Base-by-base conservation (phyloP, 208 protist species). In the Trypanosoma conorhini region DNA sequence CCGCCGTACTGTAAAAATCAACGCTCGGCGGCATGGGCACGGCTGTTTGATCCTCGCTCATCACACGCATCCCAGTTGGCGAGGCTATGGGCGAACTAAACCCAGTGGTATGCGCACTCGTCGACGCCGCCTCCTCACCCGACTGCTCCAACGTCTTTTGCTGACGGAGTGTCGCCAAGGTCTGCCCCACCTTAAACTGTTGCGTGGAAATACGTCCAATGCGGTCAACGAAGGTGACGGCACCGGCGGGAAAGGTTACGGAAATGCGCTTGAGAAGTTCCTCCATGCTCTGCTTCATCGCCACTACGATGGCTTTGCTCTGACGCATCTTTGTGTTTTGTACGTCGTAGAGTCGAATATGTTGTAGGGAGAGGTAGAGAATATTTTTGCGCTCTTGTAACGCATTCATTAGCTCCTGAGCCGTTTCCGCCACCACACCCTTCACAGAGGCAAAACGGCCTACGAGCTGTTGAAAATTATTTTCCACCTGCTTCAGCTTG, bases 291-390 rank as follows among this genome's bases (percentile, higher is more conserved):
- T 85, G 67, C 48, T 86, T 87, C 62, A 96, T 80, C 58, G 96
- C 81, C n/a, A 82, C 68, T 21, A 97, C 52, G 21, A 87, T 81
- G 3, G 88, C 86, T 54, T 90, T 89, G 31, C 77, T 76, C 40
- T 81, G 74, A 21, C 92, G 89, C 72, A 96, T 80, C 50, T 96
- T 96, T 1, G 74, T 62, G 69, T 89, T 95, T 62, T 96, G 89
- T 61, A 96, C 69, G 67, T 96, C 94, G 72, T 96, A 96, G 22
- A 95, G 70, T 12, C 92, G 92, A 67, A 97, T 93, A 79, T 97
- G 94, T 74, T 97, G 94, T 22, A 94, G 83, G 31, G 90, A 93
- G n/a, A 97, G 77, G 73, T 94, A 93, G 7, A 97, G 82, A 59
- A 94, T 91, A 72, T 93, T 93, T 62, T 95, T 96, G 30, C 92